Evolutionary conservation across 1,139 yeast species (phyloP), one percentile per base, ranked within the genome.

Genomic region (Zhuliangozyma parablackwelliae): DNA sequence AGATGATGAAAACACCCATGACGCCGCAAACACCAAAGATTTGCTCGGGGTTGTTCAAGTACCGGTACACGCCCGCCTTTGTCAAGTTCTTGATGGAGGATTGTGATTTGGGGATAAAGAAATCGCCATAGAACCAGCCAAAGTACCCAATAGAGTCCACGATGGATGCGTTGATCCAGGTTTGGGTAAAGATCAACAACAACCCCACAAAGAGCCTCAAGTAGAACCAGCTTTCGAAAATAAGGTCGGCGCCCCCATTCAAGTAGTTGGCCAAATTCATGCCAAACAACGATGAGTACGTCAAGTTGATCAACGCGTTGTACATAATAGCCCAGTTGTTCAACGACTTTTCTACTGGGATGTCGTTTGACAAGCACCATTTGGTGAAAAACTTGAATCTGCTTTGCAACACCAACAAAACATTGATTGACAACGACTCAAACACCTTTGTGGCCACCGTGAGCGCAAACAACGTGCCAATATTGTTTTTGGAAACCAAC

Each of bases 101-200:
- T 21, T 53, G 51, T 10, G 65, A 59, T 37, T 58, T 65, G 27
- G 86, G 82, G 47, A 84, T 69, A 57, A 86, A 86, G 60, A 86
- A 86, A 56, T 86, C 96, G 41, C 96, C 95, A 55, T 83, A 86
- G 53, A 85, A 86, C 95, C 95, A 86, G 11, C 95, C 95, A 57
- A 82, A 85, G 45, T 83, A 85, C 4, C 94, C 94, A 47, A 86
- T 78, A 45, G 87, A 82, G 39, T 79, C 79, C 47, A 81, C 72
- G 30, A 86, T 84, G 12, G 89, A 84, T 28, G 70, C 54, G 48
- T 84, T 80, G 29, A 89, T 83, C 86, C 90, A 80, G 23, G 75
- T 56, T 52, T 86, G 95, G 31, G 88, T 66, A 9, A 72, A 53
- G 16, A 83, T 65, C 33, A 84, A 63, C 46, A 74, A 59, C 1